These are phyloP conservation scores for Colletotrichum sp. DNA, from an alignment of 2,329 filamentous ascomycete genomes.

Conservation along the genomic window DNA sequence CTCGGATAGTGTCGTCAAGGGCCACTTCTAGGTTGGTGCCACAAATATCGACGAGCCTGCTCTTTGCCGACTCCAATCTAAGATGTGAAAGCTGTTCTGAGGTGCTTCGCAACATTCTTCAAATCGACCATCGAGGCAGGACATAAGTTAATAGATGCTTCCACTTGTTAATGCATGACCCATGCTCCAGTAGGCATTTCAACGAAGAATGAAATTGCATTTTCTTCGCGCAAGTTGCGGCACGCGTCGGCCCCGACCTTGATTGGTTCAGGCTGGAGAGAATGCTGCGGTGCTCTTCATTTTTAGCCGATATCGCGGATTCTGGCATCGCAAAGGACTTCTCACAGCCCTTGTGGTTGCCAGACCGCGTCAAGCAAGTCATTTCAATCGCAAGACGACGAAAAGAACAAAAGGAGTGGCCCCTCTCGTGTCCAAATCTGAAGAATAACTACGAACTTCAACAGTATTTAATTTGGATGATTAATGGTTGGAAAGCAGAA, in stretches of 20 bases:
- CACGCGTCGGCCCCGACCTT: neutral
- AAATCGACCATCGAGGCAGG: neutral
- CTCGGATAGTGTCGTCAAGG: neutral
- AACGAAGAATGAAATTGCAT: neutral
- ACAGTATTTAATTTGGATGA: too few species aligned
- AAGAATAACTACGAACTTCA: too few species aligned
- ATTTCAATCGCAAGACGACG: too few species aligned
- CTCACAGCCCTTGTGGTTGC: neutral
- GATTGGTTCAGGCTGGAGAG: neutral
- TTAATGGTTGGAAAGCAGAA: too few species aligned
- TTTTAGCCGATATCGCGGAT: fast-evolving
- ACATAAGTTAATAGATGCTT: neutral
- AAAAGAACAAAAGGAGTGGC: too few species aligned
- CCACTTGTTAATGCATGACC: neutral
- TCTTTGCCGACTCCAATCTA: neutral
- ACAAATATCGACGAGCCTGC: neutral
- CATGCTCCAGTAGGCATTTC: neutral
- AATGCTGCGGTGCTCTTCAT: neutral
- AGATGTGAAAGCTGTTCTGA: neutral
- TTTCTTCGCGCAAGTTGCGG: neutral
- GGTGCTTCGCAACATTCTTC: neutral
- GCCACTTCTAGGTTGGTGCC: neutral
- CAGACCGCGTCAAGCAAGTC: too few species aligned
- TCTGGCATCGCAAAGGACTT: neutral
- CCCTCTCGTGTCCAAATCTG: too few species aligned